Conservation (phyloP, 164 flowering plant species). For the Malania oleifera region DNA sequence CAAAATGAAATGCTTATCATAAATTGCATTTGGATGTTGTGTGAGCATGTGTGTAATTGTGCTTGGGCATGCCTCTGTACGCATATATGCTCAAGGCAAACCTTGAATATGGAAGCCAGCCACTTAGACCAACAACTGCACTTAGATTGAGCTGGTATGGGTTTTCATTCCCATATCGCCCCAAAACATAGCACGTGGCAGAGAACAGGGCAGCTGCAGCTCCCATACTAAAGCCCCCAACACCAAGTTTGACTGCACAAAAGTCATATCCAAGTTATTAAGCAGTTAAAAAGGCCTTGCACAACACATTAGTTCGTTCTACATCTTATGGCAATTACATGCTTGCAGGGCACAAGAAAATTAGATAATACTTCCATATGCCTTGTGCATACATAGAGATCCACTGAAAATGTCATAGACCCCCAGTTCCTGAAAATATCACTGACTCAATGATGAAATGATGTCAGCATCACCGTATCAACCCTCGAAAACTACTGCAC, state of each 20-base stretch:
- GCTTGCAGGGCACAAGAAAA: not conserved
- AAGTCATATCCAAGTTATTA: not conserved
- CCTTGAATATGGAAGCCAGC: slow-evolving; percentile 47
- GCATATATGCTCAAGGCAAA: slow-evolving; percentile 1
- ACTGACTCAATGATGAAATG: too few relatives aligned
- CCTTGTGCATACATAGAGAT: too few relatives aligned
- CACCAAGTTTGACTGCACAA: slow-evolving; percentile 34
- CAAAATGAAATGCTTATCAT: not conserved
- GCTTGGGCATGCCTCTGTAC: not conserved
- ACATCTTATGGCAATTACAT: not conserved
- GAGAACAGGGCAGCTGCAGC: slow-evolving; percentile 36
- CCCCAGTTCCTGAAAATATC: too few relatives aligned
- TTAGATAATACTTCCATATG: not conserved
- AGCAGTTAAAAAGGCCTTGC: not conserved
- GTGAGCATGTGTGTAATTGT: not conserved
- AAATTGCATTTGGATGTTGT: not conserved
- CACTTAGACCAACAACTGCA: slow-evolving; percentile 32
- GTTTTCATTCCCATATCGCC: slow-evolving; percentile 26
- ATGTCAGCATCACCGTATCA: too few relatives aligned
- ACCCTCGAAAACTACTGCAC: too few relatives aligned
- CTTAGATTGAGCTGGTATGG: slow-evolving; percentile 23
- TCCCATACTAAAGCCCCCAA: slow-evolving; percentile 44
- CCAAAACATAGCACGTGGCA: slow-evolving; percentile 26
- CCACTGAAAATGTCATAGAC: too few relatives aligned
- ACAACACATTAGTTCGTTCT: not conserved